Conservation (phyloP, 805 yeast species). For the Saturnispora mendoncae region DNA sequence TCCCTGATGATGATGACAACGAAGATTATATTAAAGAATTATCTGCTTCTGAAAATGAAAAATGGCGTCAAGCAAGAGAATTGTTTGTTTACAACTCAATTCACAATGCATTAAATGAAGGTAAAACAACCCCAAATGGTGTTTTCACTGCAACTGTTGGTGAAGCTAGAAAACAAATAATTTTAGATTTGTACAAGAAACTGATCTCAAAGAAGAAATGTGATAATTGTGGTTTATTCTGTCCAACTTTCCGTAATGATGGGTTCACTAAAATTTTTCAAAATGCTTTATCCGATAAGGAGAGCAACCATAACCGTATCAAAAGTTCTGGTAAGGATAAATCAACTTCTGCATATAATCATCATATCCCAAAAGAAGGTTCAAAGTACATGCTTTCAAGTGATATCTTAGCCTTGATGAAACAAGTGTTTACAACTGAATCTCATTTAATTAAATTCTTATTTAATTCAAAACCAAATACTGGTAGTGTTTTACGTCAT, state of each 20-base stretch:
- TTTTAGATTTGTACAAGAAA: slow-evolving; percentile 68
- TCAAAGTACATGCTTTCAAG: slow-evolving; percentile 82
- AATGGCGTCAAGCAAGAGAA: slow-evolving; percentile 45
- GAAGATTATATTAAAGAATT: slow-evolving; percentile 20
- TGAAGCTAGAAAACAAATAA: slow-evolving; percentile 70
- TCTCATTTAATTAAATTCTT: slow-evolving; percentile 56
- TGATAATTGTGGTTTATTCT: slow-evolving; percentile 92
- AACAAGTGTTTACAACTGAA: slow-evolving; percentile 69
- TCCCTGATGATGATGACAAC: slow-evolving; percentile 36
- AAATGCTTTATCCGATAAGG: slow-evolving; percentile 74
- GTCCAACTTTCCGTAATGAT: slow-evolving; percentile 91
- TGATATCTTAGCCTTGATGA: slow-evolving; percentile 73
- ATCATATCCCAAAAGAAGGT: slow-evolving; percentile 55
- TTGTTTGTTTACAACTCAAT: slow-evolving; percentile 65
- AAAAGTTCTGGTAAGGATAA: slow-evolving; percentile 45
- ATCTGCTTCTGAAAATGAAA: slow-evolving; percentile 16
- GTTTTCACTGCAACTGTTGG: slow-evolving; percentile 73
- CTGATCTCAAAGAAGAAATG: slow-evolving; percentile 75
- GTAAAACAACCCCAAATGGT: slow-evolving; percentile 60
- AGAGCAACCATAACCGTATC: slow-evolving; percentile 68
- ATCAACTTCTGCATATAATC: slow-evolving; percentile 21
- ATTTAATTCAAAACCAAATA: slow-evolving; percentile 72
- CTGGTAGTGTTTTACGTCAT: slow-evolving; percentile 41
- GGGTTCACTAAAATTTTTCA: slow-evolving; percentile 91
- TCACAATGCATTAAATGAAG: slow-evolving; percentile 64